These are phyloP conservation scores for Ramularia endophylla DNA, from an alignment of 2,329 filamentous ascomycete species.

Conservation along the genomic window DNA sequence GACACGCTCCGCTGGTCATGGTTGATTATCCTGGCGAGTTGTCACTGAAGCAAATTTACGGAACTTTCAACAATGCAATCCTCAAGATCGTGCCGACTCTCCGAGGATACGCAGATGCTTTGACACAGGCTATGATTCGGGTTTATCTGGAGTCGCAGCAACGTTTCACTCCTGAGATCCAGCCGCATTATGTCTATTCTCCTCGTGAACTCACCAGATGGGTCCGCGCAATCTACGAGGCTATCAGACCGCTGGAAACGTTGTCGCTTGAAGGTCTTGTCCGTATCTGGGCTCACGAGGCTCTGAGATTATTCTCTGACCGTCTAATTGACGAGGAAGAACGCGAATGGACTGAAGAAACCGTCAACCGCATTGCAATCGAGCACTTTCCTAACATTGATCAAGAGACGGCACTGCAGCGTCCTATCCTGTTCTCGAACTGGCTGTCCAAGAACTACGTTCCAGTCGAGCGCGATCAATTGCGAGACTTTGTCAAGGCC, in stretches of 20 bases:
- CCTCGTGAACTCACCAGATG: conserved; percentile 96
- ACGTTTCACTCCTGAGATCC: conserved; percentile 90
- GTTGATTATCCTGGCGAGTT: conserved; percentile 97
- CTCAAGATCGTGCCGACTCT: conserved; percentile 94
- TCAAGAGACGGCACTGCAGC: conserved; percentile 78
- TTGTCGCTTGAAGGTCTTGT: conserved; percentile 86
- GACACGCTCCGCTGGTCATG: conserved; percentile 98
- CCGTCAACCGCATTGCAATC: conserved; percentile 76
- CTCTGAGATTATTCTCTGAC: conserved; percentile 93
- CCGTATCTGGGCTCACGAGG: conserved; percentile 97
- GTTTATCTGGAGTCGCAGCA: conserved; percentile 94
- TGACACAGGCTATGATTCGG: conserved; percentile 96
- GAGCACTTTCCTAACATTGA: conserved; percentile 96
- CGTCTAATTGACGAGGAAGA: conserved; percentile 92
- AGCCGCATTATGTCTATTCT: conserved; percentile 98
- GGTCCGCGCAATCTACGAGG: conserved; percentile 96
- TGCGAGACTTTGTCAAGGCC: conserved; percentile 96
- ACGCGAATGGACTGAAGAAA: conserved; percentile 88
- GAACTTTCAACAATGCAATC: conserved; percentile 92
- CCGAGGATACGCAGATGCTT: conserved; percentile 87
- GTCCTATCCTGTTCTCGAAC: conserved; percentile 96
- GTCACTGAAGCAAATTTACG: conserved; percentile 94
- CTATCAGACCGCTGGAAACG: conserved; percentile 84
- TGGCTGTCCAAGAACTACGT: conserved; percentile 99
- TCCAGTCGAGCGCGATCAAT: conserved; percentile 87